These are phyloP conservation scores for Paraconiothyrium sp. DNA, from an alignment of 2,329 filamentous ascomycete species.

Conservation along the genomic window DNA sequence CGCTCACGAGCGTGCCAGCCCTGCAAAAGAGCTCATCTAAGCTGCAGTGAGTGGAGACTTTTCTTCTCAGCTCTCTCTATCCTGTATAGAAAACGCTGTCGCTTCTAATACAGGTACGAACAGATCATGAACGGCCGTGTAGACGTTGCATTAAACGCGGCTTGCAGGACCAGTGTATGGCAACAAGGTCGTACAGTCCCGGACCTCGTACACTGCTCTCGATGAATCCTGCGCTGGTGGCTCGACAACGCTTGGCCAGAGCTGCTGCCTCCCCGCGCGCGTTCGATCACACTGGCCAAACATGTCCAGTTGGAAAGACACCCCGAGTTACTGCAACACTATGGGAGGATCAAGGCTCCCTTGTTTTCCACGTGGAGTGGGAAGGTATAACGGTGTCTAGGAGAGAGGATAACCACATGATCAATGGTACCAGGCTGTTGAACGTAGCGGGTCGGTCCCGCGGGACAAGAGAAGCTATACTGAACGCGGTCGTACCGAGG, in stretches of 20 bases:
- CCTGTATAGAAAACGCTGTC: background rate
- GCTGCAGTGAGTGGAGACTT: conserved; percentile 1
- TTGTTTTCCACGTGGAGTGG: conserved; percentile 1
- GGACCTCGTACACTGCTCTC: background rate
- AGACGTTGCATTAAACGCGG: background rate
- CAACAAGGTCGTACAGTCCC: background rate
- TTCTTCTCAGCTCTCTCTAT: background rate
- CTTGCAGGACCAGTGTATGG: background rate
- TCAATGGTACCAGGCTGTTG: conserved; percentile 96
- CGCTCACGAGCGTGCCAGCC: background rate
- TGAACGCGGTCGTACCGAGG: conserved; percentile 95
- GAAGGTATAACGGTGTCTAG: conserved; percentile 2
- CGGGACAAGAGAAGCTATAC: conserved; percentile 89
- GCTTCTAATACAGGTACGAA: background rate
- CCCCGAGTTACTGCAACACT: background rate
- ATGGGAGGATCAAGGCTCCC: conserved; percentile 3
- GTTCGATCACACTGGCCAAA: conserved; percentile 3
- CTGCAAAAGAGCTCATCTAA: background rate
- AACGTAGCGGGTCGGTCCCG: conserved; percentile 98
- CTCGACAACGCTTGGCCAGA: background rate
- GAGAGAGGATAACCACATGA: conserved; percentile 7
- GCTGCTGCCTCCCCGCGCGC: background rate
- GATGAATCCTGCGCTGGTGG: background rate
- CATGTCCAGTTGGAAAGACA: background rate
- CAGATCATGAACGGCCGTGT: conserved; percentile 1